phyloP scores from a whole-genome alignment of 108 stramenopile genomes.

The Cyclotella atomus region DNA sequence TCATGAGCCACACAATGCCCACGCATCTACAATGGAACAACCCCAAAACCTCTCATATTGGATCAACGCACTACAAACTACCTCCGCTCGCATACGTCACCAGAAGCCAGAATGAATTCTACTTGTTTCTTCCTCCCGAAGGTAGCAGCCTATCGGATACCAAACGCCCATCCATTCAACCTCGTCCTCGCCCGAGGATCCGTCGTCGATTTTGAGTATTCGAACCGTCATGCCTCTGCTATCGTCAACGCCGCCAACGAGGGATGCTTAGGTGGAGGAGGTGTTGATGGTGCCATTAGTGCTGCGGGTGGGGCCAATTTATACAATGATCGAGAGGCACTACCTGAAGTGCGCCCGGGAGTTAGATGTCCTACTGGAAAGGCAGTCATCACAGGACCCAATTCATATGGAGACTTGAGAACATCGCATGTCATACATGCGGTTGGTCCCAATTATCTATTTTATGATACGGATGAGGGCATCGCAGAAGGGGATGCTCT shows the following conservation, averaged over 20 bases:
- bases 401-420: constrained; percentile 54
- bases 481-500: constrained; percentile 43
- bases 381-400: constrained; percentile 74
- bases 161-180: too few relatives aligned
- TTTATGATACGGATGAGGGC: constrained; percentile 15
- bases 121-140: too few relatives aligned
- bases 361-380: constrained; percentile 70
- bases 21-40: too few relatives aligned
- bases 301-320: constrained; percentile 69
- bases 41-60: too few relatives aligned
- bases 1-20: too few relatives aligned
- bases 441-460: constrained; percentile 83
- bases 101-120: too few relatives aligned
- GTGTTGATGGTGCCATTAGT: constrained; percentile 88
- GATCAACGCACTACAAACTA: too few relatives aligned
- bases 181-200: too few relatives aligned
- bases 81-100: too few relatives aligned
- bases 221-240: too few relatives aligned
- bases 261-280: constrained; percentile 82
- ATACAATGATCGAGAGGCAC: constrained; percentile 49
- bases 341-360: constrained; percentile 46
- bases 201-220: too few relatives aligned
- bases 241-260: constrained; percentile 90
- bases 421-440: constrained; percentile 81
- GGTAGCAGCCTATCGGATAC: too few relatives aligned